Evolutionary conservation across 2,329 filamentous ascomycete genomes (phyloP).

Genomic region (Phyllosticta paracitricarpa): DNA sequence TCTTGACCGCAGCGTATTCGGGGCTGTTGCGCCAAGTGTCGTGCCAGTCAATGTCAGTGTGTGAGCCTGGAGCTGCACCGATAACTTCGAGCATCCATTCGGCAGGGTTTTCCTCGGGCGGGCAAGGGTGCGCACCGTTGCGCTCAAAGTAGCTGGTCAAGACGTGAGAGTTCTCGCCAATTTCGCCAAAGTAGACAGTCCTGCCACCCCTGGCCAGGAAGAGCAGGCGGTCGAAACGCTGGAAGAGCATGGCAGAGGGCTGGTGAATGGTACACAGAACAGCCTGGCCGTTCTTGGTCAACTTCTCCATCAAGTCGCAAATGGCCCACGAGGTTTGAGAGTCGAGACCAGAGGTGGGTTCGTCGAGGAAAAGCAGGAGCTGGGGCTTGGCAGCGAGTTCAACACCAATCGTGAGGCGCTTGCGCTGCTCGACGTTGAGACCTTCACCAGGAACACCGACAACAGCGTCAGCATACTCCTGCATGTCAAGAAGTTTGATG

Average conservation of each 20-base stretch:
- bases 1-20: constrained; percentile 35
- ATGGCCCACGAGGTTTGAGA: constrained; percentile 25
- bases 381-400: constrained; percentile 45
- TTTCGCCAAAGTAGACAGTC: constrained; percentile 68
- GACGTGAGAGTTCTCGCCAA: constrained; percentile 55
- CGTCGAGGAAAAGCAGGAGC: constrained; percentile 61
- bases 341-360: constrained; percentile 62
- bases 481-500: constrained; percentile 78
- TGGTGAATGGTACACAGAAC: constrained; percentile 63
- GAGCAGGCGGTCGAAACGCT: constrained; percentile 69
- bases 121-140: constrained; percentile 57
- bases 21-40: constrained; percentile 38
- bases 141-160: constrained; percentile 65
- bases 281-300: constrained; percentile 48
- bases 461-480: constrained; percentile 73
- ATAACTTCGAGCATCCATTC: constrained; percentile 65
- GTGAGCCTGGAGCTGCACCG: constrained; percentile 40
- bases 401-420: constrained; percentile 51
- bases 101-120: constrained; percentile 62
- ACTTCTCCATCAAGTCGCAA: constrained; percentile 12
- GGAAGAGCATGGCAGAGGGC: constrained; percentile 80
- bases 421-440: constrained; percentile 47
- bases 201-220: constrained; percentile 63
- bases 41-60: constrained; percentile 42
- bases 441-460: constrained; percentile 81